Base-by-base conservation (phyloP, 2,329 filamentous ascomycete species). In the Helotiales sp. region DNA sequence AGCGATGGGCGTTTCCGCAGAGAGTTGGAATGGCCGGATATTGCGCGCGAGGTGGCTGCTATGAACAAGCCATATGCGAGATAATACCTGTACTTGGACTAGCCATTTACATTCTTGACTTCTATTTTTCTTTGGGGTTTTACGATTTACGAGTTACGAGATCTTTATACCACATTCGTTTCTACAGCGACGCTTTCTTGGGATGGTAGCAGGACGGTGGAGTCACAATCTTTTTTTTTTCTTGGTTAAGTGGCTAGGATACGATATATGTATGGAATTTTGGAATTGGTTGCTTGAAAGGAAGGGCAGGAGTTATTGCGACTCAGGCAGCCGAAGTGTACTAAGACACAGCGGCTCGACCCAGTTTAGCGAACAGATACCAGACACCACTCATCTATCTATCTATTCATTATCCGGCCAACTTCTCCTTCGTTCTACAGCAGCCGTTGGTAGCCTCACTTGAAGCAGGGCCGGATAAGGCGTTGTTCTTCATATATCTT, bases 31-130 rank as follows among this genome's bases (percentile, higher is more conserved):
- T 99, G 96, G 96, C 86, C 87, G 7, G 92, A 93, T 57, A 91
- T 98, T 69, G 86, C 93, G 6, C 86, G 93, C 72, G 95, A 98
- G 80, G 94, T 99, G 72, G 94, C 96, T 4, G 84, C 95, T 30
- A 96, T 99, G 93, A 99, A 99, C 77, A 90, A 92, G 74, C 96
- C 96, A 17, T 98, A 98, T 80, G 90, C 92, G 20, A 84, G 91
- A 79, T 92, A 67, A 75, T 62, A 49, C 30, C 37, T 6, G 40
- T 50, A 26, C 59, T 45, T 63, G 59, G 22, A 5, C 37, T 22
- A 54, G 66, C 32, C 58, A 63, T 64, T 63, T 65, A 69, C n/a
- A 71, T 43, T 63, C 30, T 60, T 50, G 34, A 37, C 24, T 28
- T 50, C 47, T 47, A 64, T 61, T 70, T 64, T 40, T 58, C 30